phyloP scores from a whole-genome alignment of 2,329 filamentous ascomycete genomes.

The Trichoderma cornu-damae region DNA sequence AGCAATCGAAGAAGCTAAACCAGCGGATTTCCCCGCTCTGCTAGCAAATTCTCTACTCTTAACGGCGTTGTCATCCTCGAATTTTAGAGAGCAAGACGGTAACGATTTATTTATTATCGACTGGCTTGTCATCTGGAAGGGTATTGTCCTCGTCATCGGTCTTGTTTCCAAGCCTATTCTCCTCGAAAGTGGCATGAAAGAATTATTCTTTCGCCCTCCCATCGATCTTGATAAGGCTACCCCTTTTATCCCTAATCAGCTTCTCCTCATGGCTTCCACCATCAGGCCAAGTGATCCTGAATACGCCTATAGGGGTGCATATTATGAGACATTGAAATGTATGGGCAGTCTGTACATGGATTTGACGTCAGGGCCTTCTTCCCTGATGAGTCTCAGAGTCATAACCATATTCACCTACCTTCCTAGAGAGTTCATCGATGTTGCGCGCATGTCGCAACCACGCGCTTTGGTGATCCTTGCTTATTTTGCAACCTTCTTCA shows the following conservation, averaged over 20 bases:
- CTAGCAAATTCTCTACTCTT: conserved; percentile 49
- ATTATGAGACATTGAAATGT: conserved; percentile 44
- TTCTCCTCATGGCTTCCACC: conserved; percentile 46
- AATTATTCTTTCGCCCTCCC: conserved; percentile 46
- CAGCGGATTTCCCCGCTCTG: conserved; percentile 45
- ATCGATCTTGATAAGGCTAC: conserved; percentile 42
- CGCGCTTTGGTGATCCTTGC: conserved; percentile 49
- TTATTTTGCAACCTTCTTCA: conserved; percentile 49
- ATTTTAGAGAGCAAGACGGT: conserved; percentile 44
- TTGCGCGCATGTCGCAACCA: conserved; percentile 39
- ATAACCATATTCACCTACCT: conserved; percentile 51
- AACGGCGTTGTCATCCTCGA: conserved; percentile 46
- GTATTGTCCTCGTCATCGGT: conserved; percentile 46
- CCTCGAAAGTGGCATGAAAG: conserved; percentile 40
- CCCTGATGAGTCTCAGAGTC: conserved; percentile 45
- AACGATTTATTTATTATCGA: conserved; percentile 48
- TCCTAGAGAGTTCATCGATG: conserved; percentile 40
- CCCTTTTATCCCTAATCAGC: conserved; percentile 41
- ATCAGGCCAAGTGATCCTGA: conserved; percentile 42
- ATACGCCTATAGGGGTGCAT: conserved; percentile 34
- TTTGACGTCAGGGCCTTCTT: conserved; percentile 41
- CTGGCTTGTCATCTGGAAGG: conserved; percentile 53
- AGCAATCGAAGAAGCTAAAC: conserved; percentile 45
- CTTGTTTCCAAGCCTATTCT: conserved; percentile 27
- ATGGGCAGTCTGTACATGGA: conserved; percentile 50